These are phyloP conservation scores for Oryza glumipatula DNA, from an alignment of 176 grass and related monocot genomes.

Conservation along the genomic window DNA sequence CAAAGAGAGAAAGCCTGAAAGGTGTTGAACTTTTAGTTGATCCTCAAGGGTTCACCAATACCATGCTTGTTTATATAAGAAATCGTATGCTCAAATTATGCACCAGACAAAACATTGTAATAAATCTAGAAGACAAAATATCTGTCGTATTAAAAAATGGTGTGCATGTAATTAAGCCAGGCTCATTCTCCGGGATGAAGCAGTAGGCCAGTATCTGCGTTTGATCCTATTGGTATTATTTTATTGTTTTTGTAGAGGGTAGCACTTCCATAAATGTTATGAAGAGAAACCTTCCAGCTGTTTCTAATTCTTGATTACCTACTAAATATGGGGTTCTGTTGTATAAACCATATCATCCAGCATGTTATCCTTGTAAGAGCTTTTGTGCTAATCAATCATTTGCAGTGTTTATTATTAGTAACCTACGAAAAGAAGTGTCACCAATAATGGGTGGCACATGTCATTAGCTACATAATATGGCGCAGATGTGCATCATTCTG, in stretches of 20 bases:
- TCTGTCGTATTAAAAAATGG: neutral
- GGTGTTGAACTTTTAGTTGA: neutral
- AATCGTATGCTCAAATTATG: neutral
- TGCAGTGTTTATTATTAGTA: neutral
- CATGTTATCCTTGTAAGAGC: neutral
- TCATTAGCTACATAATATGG: neutral
- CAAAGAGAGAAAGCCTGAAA: neutral
- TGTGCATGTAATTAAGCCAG: neutral
- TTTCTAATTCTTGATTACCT: neutral
- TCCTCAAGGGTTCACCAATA: neutral
- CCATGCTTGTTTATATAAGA: neutral
- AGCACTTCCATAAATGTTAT: neutral
- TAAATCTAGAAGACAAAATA: neutral
- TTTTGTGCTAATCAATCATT: conserved; percentile 9
- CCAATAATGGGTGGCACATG: neutral
- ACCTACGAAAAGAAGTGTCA: neutral
- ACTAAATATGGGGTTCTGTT: neutral
- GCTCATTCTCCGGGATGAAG: neutral
- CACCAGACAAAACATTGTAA: neutral
- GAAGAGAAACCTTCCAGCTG: neutral
- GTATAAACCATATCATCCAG: neutral
- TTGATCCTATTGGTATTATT: neutral
- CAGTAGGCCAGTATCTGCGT: neutral
- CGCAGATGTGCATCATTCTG: neutral
- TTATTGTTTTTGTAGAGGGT: neutral